A percentile compares a stretch with the other conserved stretches of the same genome.
These are phyloP conservation scores for Corynascus novoguineensis DNA, from an alignment of 495 filamentous ascomycete species.

Conservation along the genomic window DNA sequence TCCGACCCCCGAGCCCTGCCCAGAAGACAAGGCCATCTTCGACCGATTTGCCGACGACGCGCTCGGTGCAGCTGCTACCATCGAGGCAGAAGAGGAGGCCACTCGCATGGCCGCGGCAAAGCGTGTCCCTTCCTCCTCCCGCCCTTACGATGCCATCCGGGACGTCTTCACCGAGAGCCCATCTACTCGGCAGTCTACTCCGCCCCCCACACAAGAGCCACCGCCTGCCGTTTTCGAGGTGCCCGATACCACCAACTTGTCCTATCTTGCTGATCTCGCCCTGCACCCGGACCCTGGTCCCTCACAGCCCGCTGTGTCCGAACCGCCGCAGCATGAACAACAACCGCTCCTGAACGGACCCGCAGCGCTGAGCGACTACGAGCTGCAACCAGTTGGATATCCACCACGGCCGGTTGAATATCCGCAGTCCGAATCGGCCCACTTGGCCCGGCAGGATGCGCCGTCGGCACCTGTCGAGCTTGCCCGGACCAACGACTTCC, in stretches of 20 bases:
- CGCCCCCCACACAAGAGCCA: constrained; percentile 9
- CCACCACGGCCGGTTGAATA: constrained; percentile 14
- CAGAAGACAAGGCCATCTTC: constrained; percentile 12
- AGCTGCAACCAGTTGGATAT: constrained; percentile 1
- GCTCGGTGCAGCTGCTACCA: constrained; percentile 17
- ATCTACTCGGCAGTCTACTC: constrained; percentile 15
- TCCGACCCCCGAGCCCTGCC: background rate
- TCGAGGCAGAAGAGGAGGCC: constrained; percentile 25
- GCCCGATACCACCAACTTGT: constrained; percentile 19
- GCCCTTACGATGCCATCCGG: constrained; percentile 45
- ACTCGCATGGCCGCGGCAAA: constrained; percentile 16
- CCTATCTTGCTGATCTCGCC: constrained; percentile 32
- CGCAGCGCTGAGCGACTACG: background rate
- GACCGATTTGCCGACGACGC: constrained; percentile 21
- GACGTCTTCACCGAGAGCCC: constrained; percentile 40
- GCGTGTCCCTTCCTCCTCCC: constrained; percentile 31
- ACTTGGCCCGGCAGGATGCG: background rate
- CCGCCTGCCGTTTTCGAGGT: constrained; percentile 6
- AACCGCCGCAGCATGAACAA: constrained; percentile 4
- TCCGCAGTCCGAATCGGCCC: constrained; percentile 5
- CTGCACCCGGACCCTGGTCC: constrained; percentile 9
- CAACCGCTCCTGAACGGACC: background rate
- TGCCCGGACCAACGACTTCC: constrained; percentile 30
- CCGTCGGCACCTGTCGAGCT: constrained; percentile 12
- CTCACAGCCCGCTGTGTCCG: background rate